Conservation (phyloP, 441 rosid species). For the Syzygium malaccense region DNA sequence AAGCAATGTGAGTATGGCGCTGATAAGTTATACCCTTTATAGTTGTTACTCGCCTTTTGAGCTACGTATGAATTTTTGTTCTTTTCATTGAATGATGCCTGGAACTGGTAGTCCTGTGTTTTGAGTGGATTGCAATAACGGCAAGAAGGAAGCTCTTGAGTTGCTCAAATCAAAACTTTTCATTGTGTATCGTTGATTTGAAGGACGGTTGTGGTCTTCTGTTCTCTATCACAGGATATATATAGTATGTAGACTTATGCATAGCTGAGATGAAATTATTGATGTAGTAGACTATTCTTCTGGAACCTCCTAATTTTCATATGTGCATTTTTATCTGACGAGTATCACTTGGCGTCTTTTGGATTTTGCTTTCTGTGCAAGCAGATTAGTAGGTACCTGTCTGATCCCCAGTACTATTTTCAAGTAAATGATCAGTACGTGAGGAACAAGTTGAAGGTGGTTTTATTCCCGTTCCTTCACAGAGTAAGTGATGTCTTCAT, state of each 20-base stretch:
- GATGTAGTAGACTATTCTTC: neutral
- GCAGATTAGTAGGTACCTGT: slow-evolving; percentile 85
- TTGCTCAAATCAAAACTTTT: neutral
- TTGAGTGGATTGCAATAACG: neutral
- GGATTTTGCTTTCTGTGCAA: slow-evolving; percentile 6
- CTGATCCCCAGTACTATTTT: slow-evolving; percentile 93
- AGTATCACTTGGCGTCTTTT: neutral
- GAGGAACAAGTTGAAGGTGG: slow-evolving; percentile 91
- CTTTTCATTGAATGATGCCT: neutral
- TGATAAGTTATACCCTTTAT: neutral
- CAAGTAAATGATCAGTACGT: slow-evolving; percentile 97
- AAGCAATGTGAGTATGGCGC: slow-evolving; percentile 33
- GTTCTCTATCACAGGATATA: neutral
- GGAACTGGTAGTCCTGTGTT: neutral
- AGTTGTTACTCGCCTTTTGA: neutral
- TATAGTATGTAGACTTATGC: neutral
- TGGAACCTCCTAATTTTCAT: neutral
- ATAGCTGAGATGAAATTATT: neutral
- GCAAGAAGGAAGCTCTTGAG: neutral
- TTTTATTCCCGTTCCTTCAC: slow-evolving; percentile 81
- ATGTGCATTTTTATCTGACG: neutral
- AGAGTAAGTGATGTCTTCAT: slow-evolving; percentile 42
- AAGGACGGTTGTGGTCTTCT: neutral
- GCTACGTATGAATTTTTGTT: neutral
- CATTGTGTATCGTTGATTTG: neutral